Percentiles rank a stretch among this genome's conserved stretches.
Conservation (phyloP, 192 early-diverging fungal genomes). For the Jimgerdemannia flammicorona region DNA sequence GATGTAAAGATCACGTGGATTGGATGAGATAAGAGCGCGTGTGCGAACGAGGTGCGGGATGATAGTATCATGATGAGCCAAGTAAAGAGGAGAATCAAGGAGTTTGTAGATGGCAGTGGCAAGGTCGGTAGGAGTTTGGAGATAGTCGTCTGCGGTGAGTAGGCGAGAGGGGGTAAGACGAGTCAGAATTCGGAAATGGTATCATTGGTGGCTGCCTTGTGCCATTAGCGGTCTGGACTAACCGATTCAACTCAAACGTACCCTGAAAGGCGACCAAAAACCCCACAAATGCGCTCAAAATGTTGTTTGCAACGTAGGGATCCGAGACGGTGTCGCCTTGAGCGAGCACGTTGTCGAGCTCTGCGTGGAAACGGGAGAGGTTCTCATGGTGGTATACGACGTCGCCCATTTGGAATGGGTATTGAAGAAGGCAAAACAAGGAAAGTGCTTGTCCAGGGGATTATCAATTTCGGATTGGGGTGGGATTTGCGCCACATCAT, state of each 20-base stretch:
- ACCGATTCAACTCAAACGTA: conserved; percentile 4
- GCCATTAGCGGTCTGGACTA: too few relatives aligned
- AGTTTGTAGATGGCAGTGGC: conserved; percentile 44
- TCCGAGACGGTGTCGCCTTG: conserved; percentile 3
- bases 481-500: too few relatives aligned
- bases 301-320: conserved; percentile 15
- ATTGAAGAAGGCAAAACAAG: not conserved
- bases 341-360: conserved; percentile 26
- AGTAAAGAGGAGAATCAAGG: conserved; percentile 44
- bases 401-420: not conserved
- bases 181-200: not conserved
- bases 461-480: too few relatives aligned
- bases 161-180: not conserved
- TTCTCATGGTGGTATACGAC: conserved; percentile 14
- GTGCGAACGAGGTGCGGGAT: conserved; percentile 22
- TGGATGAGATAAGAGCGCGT: conserved; percentile 16
- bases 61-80: conserved; percentile 25
- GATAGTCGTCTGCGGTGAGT: conserved; percentile 38
- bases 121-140: conserved; percentile 35
- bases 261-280: conserved; percentile 30
- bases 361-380: conserved; percentile 7
- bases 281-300: conserved; percentile 15
- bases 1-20: conserved; percentile 35
- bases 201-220: too few relatives aligned
- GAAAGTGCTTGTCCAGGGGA: too few relatives aligned